Evolutionary conservation across 2,329 filamentous ascomycete species (phyloP).

Genomic region (Stemphylium lycopersici): DNA sequence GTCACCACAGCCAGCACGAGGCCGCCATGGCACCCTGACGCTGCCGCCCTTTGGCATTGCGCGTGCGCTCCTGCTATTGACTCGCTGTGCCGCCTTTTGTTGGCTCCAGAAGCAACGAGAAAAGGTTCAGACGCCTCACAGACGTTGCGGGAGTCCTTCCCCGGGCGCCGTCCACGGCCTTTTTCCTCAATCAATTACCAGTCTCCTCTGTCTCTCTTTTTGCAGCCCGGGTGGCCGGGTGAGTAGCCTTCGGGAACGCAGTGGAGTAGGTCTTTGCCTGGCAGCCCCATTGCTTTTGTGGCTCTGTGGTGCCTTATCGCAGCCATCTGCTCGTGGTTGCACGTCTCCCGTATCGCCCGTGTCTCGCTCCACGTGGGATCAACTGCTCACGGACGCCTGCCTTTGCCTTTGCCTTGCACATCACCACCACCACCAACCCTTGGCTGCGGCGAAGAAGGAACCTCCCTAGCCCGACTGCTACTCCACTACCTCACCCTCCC

Average conservation of each 20-base stretch:
- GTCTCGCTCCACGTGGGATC: constrained; percentile 8
- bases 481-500: neutral
- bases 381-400: constrained; percentile 7
- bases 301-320: neutral
- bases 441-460: too few species aligned
- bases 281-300: neutral
- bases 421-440: constrained; percentile 1
- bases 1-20: constrained; percentile 24
- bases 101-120: constrained; percentile 39
- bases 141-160: constrained; percentile 40
- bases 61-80: constrained; percentile 17
- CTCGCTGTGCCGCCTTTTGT: constrained; percentile 29
- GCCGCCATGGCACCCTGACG: constrained; percentile 4
- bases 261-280: constrained; percentile 1
- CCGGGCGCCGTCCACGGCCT: constrained; percentile 34
- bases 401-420: constrained; percentile 5
- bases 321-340: constrained; percentile 3
- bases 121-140: constrained; percentile 30
- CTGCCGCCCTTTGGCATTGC: constrained; percentile 9
- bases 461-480: too few species aligned
- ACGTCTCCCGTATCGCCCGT: neutral
- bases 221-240: constrained; percentile 29
- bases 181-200: constrained; percentile 20
- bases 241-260: constrained; percentile 41
- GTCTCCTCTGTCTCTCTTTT: constrained; percentile 12